These are phyloP conservation scores for Phaeosphaeriaceae sp. DNA, from an alignment of 2,329 filamentous ascomycete species.

Conservation along the genomic window DNA sequence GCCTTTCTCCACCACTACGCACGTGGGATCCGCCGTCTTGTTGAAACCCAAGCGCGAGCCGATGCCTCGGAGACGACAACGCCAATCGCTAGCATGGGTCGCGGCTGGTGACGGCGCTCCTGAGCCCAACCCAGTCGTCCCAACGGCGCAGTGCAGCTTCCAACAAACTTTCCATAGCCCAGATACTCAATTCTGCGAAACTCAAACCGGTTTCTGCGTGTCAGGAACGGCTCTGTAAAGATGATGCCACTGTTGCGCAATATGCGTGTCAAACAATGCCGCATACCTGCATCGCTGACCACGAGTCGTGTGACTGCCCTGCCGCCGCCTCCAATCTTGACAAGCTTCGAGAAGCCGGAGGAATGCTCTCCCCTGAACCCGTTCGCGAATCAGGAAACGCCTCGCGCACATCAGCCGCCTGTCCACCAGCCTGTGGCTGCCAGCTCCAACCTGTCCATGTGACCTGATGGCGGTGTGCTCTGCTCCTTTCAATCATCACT, in stretches of 20 bases:
- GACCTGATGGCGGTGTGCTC: constrained; percentile 45
- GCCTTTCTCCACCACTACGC: constrained; percentile 29
- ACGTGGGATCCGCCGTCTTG: constrained; percentile 29
- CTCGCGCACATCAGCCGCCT: constrained; percentile 28
- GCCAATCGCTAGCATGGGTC: constrained; percentile 20
- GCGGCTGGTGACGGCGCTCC: constrained; percentile 21
- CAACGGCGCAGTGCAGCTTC: constrained; percentile 13
- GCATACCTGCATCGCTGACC: constrained; percentile 1
- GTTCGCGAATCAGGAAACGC: constrained; percentile 35
- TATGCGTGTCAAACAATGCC: constrained; percentile 11
- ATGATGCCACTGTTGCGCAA: constrained; percentile 9
- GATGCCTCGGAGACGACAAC: constrained; percentile 30
- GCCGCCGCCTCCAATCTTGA: constrained; percentile 13
- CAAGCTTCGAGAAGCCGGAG: constrained; percentile 39
- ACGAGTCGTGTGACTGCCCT: constrained; percentile 38
- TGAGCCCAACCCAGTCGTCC: constrained; percentile 17
- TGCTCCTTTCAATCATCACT: constrained; percentile 9
- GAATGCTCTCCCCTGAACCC: constrained; percentile 30
- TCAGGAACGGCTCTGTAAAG: background rate
- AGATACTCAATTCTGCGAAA: background rate
- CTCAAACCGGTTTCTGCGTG: background rate
- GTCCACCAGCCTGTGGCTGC: constrained; percentile 7
- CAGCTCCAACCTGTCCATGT: constrained; percentile 33
- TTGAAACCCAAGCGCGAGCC: constrained; percentile 35
- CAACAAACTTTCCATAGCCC: constrained; percentile 14